Evolutionary conservation across 305 asterid genomes (phyloP), one percentile per base, ranked within the genome.

Genomic region (Striga hermonthica): DNA sequence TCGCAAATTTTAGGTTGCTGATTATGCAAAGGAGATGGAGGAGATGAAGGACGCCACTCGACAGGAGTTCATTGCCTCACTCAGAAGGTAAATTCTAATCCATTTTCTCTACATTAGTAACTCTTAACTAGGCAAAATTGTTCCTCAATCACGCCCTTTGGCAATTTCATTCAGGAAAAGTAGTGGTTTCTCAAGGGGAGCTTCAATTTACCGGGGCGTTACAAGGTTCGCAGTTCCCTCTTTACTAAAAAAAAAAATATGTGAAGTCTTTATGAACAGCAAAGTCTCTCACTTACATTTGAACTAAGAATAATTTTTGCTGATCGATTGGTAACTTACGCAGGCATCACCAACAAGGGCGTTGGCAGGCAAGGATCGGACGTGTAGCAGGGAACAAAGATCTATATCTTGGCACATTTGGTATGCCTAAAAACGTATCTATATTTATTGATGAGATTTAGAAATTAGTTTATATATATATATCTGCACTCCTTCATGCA

Each of bases 361-460:
- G 97, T 0, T 94, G 99, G 99, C 99, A 94, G 72, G 99, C 99
- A 14, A 81, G 99, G 76, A 94, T 94, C 3, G 99, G 99, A 4
- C 96, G 97, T 0, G 99, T 94, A 57, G 96, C 99, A 0, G 97
- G 96, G 70, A 90, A 90, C 57, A 90, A 90, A 71, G 97, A 94
- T 75, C 82, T 94, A 39, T 94, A 94, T 80, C 91, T 94, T 0
- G 99, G 99, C 55, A 94, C 99, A n/a, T 94, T 94, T 54, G 95
- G 99, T 90, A 41, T 41, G 4, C 11, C 9, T 14, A 15, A 13
- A 7, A 50, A 4, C 28, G 7, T 53, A 7, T 53, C 28, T 22
- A 5, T 16, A 9, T 7, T 50, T 6, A 10, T 36, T 28, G 36
- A 53, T 22, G 31, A 22, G 31, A 22, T 22, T 22, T 22, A 22